phyloP scores from a whole-genome alignment of 306 rosid genomes.

The Prunus davidiana region DNA sequence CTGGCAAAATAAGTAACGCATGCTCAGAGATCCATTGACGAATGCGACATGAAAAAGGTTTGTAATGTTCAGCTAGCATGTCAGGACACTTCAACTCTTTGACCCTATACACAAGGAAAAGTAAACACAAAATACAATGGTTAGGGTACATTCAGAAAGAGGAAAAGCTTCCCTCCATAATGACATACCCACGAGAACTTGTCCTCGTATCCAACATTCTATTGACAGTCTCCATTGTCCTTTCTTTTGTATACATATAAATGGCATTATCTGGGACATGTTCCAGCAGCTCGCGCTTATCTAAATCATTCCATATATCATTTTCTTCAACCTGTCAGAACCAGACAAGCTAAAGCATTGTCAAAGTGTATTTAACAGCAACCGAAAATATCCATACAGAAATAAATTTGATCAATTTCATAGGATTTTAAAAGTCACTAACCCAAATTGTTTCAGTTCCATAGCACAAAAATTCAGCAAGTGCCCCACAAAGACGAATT shows the following conservation, averaged over 20 bases:
- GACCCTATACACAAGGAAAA: slow-evolving; percentile 41
- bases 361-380: not conserved
- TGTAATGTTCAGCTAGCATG: slow-evolving; percentile 52
- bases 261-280: slow-evolving; percentile 41
- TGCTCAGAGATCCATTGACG: slow-evolving; percentile 60
- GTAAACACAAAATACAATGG: not conserved
- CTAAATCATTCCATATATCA: slow-evolving; percentile 49
- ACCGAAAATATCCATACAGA: not conserved
- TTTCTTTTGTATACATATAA: slow-evolving; percentile 50
- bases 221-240: slow-evolving; percentile 45
- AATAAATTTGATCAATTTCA: not conserved
- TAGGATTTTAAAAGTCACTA: slow-evolving; percentile 26
- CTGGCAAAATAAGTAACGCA: slow-evolving; percentile 43
- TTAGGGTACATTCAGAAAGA: slow-evolving; percentile 6
- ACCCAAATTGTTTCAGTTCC: slow-evolving; percentile 80
- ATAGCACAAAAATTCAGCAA: slow-evolving; percentile 67
- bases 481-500: slow-evolving; percentile 51
- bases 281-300: slow-evolving; percentile 36
- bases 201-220: slow-evolving; percentile 50
- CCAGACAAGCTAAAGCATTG: slow-evolving; percentile 13
- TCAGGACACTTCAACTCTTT: slow-evolving; percentile 87
- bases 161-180: slow-evolving; percentile 11
- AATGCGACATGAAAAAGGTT: slow-evolving; percentile 57
- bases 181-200: slow-evolving; percentile 59
- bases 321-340: slow-evolving; percentile 56